These are phyloP conservation scores for Fraxinus angustifolia DNA, from an alignment of 305 asterid genomes.

Conservation along the genomic window DNA sequence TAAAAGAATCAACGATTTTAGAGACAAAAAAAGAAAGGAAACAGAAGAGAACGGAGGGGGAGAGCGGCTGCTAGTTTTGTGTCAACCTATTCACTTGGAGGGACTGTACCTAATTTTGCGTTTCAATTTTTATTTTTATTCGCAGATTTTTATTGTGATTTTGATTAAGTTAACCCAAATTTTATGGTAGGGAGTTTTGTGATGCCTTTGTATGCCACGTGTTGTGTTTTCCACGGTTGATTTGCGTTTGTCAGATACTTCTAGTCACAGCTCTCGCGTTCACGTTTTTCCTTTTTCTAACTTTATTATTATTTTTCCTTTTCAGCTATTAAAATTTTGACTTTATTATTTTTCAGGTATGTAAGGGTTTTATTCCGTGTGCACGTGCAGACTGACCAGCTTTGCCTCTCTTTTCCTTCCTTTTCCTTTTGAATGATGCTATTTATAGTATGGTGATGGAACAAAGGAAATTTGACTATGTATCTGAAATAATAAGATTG, in stretches of 20 bases:
- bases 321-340: background rate
- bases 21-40: background rate
- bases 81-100: background rate
- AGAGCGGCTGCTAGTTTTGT: background rate
- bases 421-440: background rate
- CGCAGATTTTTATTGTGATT: background rate
- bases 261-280: background rate
- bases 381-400: background rate
- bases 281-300: background rate
- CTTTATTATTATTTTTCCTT: background rate
- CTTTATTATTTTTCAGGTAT: background rate
- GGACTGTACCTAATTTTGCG: background rate
- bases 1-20: constrained; percentile 19
- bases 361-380: background rate
- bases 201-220: background rate
- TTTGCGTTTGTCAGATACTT: background rate
- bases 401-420: background rate
- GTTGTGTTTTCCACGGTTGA: background rate
- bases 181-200: background rate
- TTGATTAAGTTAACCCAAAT: background rate
- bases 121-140: background rate
- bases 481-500: too few relatives aligned
- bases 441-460: too few relatives aligned
- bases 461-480: too few relatives aligned
- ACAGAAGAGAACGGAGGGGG: background rate